Evolutionary conservation across 2,329 filamentous ascomycete genomes (phyloP).

Genomic region (Alternaria dauci): DNA sequence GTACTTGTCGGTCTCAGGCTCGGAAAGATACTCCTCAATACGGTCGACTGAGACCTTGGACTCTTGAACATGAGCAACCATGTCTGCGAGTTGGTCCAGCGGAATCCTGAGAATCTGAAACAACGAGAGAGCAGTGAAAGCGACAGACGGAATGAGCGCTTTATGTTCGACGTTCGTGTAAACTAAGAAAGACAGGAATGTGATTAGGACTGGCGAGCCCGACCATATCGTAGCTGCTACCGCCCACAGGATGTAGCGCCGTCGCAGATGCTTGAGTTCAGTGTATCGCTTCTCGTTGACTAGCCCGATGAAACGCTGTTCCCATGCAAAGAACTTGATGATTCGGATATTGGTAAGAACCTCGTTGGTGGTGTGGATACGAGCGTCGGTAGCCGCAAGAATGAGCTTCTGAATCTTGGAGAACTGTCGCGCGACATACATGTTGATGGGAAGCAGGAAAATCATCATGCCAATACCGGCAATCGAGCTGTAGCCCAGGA

Average conservation of each 20-base stretch:
- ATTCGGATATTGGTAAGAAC: conserved; percentile 97
- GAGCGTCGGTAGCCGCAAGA: conserved; percentile 90
- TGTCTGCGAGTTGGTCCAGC: conserved; percentile 94
- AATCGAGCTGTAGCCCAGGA: conserved; percentile 92
- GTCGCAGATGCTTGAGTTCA: conserved; percentile 80
- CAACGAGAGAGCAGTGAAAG: conserved; percentile 94
- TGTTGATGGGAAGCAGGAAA: conserved; percentile 87
- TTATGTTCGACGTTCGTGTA: conserved; percentile 92
- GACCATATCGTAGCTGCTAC: conserved; percentile 95
- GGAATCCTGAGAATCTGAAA: conserved; percentile 94
- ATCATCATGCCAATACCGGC: conserved; percentile 92
- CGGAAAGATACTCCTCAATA: conserved; percentile 90
- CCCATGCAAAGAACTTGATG: conserved; percentile 99
- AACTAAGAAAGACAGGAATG: conserved; percentile 92
- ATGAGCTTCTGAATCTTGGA: conserved; percentile 88
- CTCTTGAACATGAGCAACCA: conserved; percentile 98
- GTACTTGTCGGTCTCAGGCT: conserved; percentile 97
- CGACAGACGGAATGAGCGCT: conserved; percentile 87
- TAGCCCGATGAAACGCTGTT: conserved; percentile 83
- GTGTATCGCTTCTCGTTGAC: conserved; percentile 86
- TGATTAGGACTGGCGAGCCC: conserved; percentile 92
- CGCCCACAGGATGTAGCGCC: conserved; percentile 90
- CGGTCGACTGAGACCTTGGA: conserved; percentile 96
- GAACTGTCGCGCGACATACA: conserved; percentile 86
- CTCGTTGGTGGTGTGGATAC: conserved; percentile 96